Base-by-base conservation (phyloP, 768 basidiomycete species). In the Gloeostereum incarnatum region DNA sequence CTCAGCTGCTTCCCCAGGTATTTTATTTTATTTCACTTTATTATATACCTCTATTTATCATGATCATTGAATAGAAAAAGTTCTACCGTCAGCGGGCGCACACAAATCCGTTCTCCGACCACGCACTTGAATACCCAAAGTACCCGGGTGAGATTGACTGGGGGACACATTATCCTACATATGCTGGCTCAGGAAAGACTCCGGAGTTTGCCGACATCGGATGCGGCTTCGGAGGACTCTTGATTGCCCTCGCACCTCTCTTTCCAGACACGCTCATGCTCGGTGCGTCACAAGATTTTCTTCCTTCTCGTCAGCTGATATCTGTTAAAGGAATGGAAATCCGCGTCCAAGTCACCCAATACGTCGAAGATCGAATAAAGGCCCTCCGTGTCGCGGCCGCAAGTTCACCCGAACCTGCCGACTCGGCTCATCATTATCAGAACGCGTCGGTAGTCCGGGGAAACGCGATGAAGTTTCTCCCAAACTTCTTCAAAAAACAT, bases 401-500 rank as follows among this genome's bases (percentile, higher is more conserved):
- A 13, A 26, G 25, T 20, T 22, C 47, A 26, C 39, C 38, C 38
- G 45, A 58, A 5, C 43, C 40, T 30, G 38, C 56, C 21, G 49
- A 56, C 6, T 29, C 55, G 14, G 27, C 50, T 6, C 53, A 70
- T 2, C 70, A 75, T 30, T 91, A 79, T 58, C 78, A 88, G 49
- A 98, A 98, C 57, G 76, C 96, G 39, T 91, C 90, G 24, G 77
- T 97, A 45, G 84, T 96, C 45, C 81, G 96, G 35, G 93, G 88
- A 10, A 99, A 99, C 56, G 85, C 91, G 33, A 97, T 97, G 93
- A 98, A 98, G 63, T 97, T 98, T 59, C 70, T 97, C 39, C 87
- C 93, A 5, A 98, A 98, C 60, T 97, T 91, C 60, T 96, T 99
- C 59, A 55, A 71, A 17, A 92, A 93, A 55, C 81, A 81, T 41